phyloP scores from a whole-genome alignment of 2,329 filamentous ascomycete genomes.

The Ophiostoma sp. region DNA sequence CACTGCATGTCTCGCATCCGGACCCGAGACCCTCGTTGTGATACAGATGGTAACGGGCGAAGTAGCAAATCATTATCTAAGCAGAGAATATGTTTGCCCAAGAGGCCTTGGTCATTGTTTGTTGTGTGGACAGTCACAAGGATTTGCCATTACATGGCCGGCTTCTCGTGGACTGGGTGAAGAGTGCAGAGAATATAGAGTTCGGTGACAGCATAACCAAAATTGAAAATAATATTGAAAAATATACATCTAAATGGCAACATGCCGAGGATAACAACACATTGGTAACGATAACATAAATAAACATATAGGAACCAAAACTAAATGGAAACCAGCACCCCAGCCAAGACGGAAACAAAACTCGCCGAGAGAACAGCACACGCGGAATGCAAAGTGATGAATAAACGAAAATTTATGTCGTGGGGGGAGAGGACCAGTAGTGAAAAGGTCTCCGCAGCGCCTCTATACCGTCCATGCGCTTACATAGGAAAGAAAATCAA shows the following conservation, averaged over 20 bases:
- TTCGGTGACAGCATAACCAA: not conserved
- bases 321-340: slow-evolving; percentile 5
- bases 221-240: not conserved
- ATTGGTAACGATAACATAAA: not conserved
- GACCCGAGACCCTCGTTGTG: not conserved
- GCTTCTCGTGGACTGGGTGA: not conserved
- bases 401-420: slow-evolving; percentile 2
- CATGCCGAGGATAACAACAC: not conserved
- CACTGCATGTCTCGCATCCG: not conserved
- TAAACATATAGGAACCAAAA: not conserved
- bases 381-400: not conserved
- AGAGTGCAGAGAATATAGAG: not conserved
- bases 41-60: too few relatives aligned
- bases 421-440: not conserved
- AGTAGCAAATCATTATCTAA: too few relatives aligned
- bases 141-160: too few relatives aligned
- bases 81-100: too few relatives aligned
- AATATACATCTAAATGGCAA: slow-evolving; percentile 3
- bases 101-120: too few relatives aligned
- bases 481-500: slow-evolving; percentile 11
- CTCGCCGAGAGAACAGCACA: slow-evolving; percentile 6
- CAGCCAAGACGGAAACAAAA: slow-evolving; percentile 5
- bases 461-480: slow-evolving; percentile 7
- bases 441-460: not conserved
- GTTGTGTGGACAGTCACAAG: too few relatives aligned